Evolutionary conservation across 2,329 filamentous ascomycete genomes (phyloP), one percentile per base, ranked within the genome.

Genomic region (Aspergillus neotritici): DNA sequence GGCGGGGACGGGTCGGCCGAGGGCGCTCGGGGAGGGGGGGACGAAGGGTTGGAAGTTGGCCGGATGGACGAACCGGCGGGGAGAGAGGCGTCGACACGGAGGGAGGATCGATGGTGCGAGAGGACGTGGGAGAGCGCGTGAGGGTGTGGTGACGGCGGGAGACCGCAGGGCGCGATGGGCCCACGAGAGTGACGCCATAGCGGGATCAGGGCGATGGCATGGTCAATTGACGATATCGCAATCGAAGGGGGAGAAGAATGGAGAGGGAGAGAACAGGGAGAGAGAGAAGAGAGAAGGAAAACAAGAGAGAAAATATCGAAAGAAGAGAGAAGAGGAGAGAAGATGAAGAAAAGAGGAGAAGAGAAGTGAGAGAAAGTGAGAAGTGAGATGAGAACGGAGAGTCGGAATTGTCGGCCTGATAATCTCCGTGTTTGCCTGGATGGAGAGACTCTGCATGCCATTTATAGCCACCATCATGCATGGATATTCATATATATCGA

Each of bases 1-100:
- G 9, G 86, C 82, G 7, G 79, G 74, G 14, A 72, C 73, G 0
- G 89, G 84, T 42, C 78, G 81, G 40, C 88, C 88, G 25, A 97
- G 77, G 31, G 86, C 86, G 47, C 77, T 78, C 5, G 90, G 90
- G 4, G 86, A 81, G 0, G 89, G 89, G 5, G 90, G 90, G 0
- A 79, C 76, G 54, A 89, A 78, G 11, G 82, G 79, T 50, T 82
- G 73, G 61, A 82, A 87, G 47, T 72, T 71, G 39, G 63, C 55
- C 2, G 64, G 54, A 50, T 69, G 65, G 31, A 63, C 61, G 56
- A 37, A 13, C 12, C 31, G 14, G 34, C 4, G 30, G 41, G 12
- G 34, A 32, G 29, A 34, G 34, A 34, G 41, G 25, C 12, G 34
- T 16, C 31, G 4, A 29, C 34, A 35, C 34, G 8, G 34, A 40